Base-by-base conservation (phyloP, 371 early-diverging fungal genomes). In the Mortierella sp. region DNA sequence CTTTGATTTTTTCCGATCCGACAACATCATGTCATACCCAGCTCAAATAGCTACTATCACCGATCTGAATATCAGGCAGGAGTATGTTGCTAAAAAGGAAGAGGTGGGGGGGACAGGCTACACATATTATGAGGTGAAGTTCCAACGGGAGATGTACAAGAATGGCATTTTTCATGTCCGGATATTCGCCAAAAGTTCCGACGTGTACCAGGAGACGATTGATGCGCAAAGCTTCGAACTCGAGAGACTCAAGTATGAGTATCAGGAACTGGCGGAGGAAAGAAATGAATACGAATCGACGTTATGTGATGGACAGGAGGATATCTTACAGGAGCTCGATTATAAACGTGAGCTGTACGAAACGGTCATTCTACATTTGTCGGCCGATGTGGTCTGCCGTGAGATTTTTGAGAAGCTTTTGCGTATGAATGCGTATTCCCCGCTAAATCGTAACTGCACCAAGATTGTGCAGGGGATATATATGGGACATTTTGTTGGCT, bases 1-100 rank as follows among this genome's bases (percentile, higher is more conserved):
- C 14, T 55, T 55, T 55, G 55, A 55, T 55, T 55, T 55, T 28
- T 55, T 55, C 55, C 55, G 55, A 55, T 55, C 55, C 10, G 55
- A 55, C 14, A 55, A 55, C 30, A 28, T 55, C 12, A 55, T 55
- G 55, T 24, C 55, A 55, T 28, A 26, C 14, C 55, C 55, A 55
- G 55, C 24, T 18, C 55, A 55, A 55, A 24, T 14, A 55, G 55
- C 55, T 20, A 55, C 55, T 28, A 55, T 55, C 12, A 28, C 55
- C 9, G 55, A 55, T 28, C 8, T 55, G 55, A 28, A 18, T 30
- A 55, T 55, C 30, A 55, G 55, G 28, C 55, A 55, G 30, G 55
- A 55, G 30, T 14, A 55, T 55, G 55, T 55, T 12, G 30, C 14
- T 9, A 55, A 30, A 55, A 55, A 55, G 14, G 55, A 55, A 8